These are phyloP conservation scores for Phytopythium chamaehyphon DNA, from an alignment of 352 stramenopile genomes.

Conservation along the genomic window DNA sequence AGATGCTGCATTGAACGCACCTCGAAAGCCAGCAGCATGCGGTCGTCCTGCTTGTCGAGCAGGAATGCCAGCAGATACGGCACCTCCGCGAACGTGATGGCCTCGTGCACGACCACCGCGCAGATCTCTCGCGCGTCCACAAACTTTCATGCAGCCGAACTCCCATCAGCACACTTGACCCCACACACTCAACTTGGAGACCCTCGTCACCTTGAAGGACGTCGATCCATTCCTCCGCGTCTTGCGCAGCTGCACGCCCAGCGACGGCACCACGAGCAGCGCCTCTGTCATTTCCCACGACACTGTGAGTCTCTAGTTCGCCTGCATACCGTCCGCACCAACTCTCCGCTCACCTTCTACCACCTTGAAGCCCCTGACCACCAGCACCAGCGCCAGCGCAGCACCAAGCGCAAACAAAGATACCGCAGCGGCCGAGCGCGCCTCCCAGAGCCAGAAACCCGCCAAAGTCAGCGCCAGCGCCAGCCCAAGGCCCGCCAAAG, in stretches of 20 bases:
- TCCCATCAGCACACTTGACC: background rate
- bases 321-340: background rate
- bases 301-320: too few species aligned
- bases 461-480: slow-evolving; percentile 1
- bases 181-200: background rate
- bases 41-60: slow-evolving; percentile 45
- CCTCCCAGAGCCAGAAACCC: background rate
- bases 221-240: slow-evolving; percentile 43
- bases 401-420: too few species aligned
- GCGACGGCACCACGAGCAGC: slow-evolving; percentile 64
- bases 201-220: slow-evolving; percentile 16
- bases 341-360: slow-evolving; percentile 6
- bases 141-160: slow-evolving; percentile 15
- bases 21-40: slow-evolving; percentile 78
- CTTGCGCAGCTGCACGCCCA: slow-evolving; percentile 71
- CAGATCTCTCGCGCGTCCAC: slow-evolving; percentile 42
- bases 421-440: background rate
- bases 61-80: slow-evolving; percentile 83
- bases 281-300: too few species aligned
- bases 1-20: slow-evolving; percentile 17
- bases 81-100: slow-evolving; percentile 72
- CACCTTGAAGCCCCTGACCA: background rate
- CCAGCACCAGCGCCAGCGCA: background rate
- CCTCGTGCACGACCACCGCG: slow-evolving; percentile 78
- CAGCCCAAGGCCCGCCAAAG: background rate